phyloP scores from a whole-genome alignment of 2,329 filamentous ascomycete genomes.

The Trichophyton verrucosum region DNA sequence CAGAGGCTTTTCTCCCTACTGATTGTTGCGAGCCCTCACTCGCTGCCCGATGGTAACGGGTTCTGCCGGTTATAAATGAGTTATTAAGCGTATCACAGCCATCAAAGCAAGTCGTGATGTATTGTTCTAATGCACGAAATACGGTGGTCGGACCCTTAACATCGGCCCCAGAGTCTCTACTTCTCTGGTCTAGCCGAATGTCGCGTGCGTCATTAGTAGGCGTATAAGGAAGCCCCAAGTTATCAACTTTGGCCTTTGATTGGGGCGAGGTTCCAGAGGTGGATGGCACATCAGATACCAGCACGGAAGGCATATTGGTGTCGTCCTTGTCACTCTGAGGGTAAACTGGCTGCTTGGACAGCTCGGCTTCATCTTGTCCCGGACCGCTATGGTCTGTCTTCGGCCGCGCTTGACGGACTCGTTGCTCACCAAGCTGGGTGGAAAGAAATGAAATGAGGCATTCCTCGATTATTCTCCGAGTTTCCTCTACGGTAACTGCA shows the following conservation, averaged over 20 bases:
- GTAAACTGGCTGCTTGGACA: neutral
- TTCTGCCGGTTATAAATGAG: constrained; percentile 53
- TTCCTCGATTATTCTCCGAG: constrained; percentile 9
- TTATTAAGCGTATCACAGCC: constrained; percentile 61
- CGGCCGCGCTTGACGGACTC: neutral
- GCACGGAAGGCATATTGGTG: neutral
- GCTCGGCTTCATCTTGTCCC: neutral
- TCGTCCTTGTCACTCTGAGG: neutral
- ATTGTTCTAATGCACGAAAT: constrained; percentile 67
- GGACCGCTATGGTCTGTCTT: neutral
- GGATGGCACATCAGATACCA: neutral
- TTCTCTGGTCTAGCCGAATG: neutral
- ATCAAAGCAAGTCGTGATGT: constrained; percentile 56
- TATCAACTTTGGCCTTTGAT: neutral
- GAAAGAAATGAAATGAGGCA: constrained; percentile 6
- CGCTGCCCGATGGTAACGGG: constrained; percentile 26
- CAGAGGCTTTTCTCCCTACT: neutral
- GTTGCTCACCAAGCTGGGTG: neutral
- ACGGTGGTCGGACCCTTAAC: constrained; percentile 29
- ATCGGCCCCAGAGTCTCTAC: constrained; percentile 5
- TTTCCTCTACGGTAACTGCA: constrained; percentile 10
- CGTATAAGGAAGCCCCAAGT: neutral
- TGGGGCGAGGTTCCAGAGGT: neutral
- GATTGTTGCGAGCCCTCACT: constrained; percentile 34
- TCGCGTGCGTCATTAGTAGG: neutral